Conservation (phyloP, 1,284 basidiomycete species). For the Cystobasidiaceae sp. region DNA sequence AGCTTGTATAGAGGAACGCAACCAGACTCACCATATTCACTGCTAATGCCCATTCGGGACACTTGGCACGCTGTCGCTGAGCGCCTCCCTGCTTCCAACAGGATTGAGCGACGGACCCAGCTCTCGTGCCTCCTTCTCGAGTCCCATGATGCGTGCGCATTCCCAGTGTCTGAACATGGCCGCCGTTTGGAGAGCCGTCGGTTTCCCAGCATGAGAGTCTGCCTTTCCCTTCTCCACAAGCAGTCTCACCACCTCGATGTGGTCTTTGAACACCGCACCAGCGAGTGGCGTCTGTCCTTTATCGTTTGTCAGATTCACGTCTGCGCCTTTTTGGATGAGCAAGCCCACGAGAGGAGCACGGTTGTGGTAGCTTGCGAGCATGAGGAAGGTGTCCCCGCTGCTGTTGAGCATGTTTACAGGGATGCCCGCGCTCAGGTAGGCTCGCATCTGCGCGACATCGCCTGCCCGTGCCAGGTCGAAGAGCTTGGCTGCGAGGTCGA, state of each 20-base stretch:
- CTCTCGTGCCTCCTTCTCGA: background rate
- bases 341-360: constrained; percentile 57
- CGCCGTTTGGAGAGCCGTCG: constrained; percentile 65
- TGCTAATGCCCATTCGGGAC: no score
- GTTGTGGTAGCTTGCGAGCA: constrained; percentile 76
- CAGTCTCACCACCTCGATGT: constrained; percentile 58
- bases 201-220: constrained; percentile 62
- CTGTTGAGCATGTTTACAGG: constrained; percentile 72
- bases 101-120: constrained; percentile 8
- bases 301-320: constrained; percentile 68
- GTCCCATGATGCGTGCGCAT: constrained; percentile 12
- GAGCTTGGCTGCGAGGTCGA: constrained; percentile 67
- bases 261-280: constrained; percentile 72
- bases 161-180: constrained; percentile 40
- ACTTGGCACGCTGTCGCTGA: no score
- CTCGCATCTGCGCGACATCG: constrained; percentile 52
- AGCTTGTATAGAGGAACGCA: no score
- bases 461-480: constrained; percentile 70
- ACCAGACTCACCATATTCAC: no score
- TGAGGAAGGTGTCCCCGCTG: constrained; percentile 66
- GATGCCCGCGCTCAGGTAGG: constrained; percentile 64
- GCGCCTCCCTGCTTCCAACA: constrained; percentile 4
- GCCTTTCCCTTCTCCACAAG: constrained; percentile 60
- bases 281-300: constrained; percentile 71
- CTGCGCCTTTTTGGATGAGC: constrained; percentile 58